Base-by-base conservation (phyloP, 2,329 filamentous ascomycete species). In the Albifimbria verrucaria region DNA sequence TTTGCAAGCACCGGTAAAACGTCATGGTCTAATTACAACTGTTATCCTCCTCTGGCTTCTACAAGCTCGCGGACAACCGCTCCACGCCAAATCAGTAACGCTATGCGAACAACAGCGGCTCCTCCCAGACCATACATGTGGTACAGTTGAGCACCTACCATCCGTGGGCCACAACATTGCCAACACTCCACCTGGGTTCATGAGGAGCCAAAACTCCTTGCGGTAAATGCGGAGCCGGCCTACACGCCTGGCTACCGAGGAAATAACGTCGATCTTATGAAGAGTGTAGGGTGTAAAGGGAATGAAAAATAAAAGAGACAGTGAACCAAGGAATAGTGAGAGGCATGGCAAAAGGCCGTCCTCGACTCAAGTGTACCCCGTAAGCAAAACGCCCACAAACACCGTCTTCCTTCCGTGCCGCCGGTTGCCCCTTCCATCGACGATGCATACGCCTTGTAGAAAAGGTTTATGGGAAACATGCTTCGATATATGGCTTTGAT, bases 11-110 rank as follows among this genome's bases (percentile, higher is more conserved):
- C 60, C 60, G 59, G 55, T 53, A 57, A 56, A 60, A 56, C 58
- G 53, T 59, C 62, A 49, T 57, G 44, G 57, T 69, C 66, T 70
- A 70, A 68, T 68, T 70, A 69, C 65, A 70, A 56, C 58, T 64
- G 58, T 52, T 57, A 55, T 57, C 44, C 49, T 56, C 51, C 54
- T 52, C 52, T 51, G 47, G 49, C 22, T 41, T 48, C 53, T 48
- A 44, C 50, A 49, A 55, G 58, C 55, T 55, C 48, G 45, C 49
- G 42, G n/a, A 46, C 52, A 39, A 39, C 18, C 22, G 44, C 44
- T 23, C 44, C 17, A 23, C 42, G 25, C 7, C 53, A 52, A 59
- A 53, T 53, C 56, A 62, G 56, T 53, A 53, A 64, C 64, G 63
- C 60, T 61, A 49, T 54, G 51, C 57, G 52, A 55, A 53, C 44